A percentile compares a stretch with the other conserved stretches of the same genome.
Conservation (phyloP, 495 filamentous ascomycete species). For the Thozetella sp. region DNA sequence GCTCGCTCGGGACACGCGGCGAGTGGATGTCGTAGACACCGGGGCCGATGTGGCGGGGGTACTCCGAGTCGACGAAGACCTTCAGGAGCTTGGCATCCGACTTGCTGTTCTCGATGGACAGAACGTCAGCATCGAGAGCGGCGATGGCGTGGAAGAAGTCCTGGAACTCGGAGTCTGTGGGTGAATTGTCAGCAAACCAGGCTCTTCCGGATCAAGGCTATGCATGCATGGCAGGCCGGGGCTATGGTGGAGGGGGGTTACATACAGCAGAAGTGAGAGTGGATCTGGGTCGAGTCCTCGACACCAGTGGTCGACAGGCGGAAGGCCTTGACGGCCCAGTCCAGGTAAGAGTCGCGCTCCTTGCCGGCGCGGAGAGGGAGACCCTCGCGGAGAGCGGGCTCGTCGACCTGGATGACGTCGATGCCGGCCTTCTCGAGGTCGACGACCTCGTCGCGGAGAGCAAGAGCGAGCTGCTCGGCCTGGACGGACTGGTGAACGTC, state of each 20-base stretch:
- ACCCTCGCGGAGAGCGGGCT: slow-evolving; percentile 98
- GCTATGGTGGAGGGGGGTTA: background rate
- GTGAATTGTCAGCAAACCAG: too few species aligned
- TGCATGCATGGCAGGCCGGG: background rate
- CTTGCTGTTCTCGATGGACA: slow-evolving; percentile 99
- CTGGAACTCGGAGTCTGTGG: slow-evolving; percentile 90
- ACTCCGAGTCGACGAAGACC: slow-evolving; percentile 96
- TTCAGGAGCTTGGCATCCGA: slow-evolving; percentile 98
- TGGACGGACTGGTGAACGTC: slow-evolving; percentile 98
- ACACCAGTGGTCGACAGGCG: slow-evolving; percentile 90
- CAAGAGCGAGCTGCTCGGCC: slow-evolving; percentile 97
- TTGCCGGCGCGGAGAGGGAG: slow-evolving; percentile 89
- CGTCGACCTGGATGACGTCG: slow-evolving; percentile 97
- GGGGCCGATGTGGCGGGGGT: slow-evolving; percentile 95
- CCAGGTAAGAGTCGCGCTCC: slow-evolving; percentile 92
- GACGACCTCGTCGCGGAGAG: slow-evolving; percentile 96
- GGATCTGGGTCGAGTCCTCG: slow-evolving; percentile 92
- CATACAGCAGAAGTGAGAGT: slow-evolving; percentile 94
- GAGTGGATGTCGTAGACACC: slow-evolving; percentile 99
- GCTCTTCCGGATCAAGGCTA: too few species aligned
- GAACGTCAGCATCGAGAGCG: slow-evolving; percentile 95
- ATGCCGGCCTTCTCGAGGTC: slow-evolving; percentile 96
- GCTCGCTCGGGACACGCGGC: slow-evolving; percentile 89
- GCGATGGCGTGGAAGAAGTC: slow-evolving; percentile 99
- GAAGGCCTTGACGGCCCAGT: slow-evolving; percentile 98